Conservation (phyloP, 495 filamentous ascomycete species). For the Neurospora cerealis region DNA sequence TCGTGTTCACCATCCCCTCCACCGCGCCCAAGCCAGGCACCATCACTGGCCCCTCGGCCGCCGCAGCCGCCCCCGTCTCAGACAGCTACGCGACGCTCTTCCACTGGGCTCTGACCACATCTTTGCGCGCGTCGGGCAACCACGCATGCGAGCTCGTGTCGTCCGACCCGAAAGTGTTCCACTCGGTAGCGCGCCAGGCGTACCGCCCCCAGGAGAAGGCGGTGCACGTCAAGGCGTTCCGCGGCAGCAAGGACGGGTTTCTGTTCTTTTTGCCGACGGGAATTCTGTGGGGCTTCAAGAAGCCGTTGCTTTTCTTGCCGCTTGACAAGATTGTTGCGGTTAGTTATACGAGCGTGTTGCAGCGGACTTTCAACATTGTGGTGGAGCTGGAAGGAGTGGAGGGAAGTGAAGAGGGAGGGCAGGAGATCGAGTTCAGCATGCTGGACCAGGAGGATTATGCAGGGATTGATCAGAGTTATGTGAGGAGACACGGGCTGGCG, state of each 20-base stretch:
- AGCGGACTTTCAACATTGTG: slow-evolving; percentile 88
- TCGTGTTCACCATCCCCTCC: slow-evolving; percentile 76
- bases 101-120: slow-evolving; percentile 52
- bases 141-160: slow-evolving; percentile 50
- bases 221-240: slow-evolving; percentile 84
- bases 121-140: slow-evolving; percentile 42
- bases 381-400: slow-evolving; percentile 45
- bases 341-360: slow-evolving; percentile 81
- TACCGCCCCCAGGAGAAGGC: slow-evolving; percentile 84
- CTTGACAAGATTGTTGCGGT: slow-evolving; percentile 69
- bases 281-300: slow-evolving; percentile 92
- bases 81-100: slow-evolving; percentile 52
- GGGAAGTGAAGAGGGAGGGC: slow-evolving; percentile 32
- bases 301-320: slow-evolving; percentile 79
- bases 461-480: slow-evolving; percentile 69
- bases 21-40: slow-evolving; percentile 56
- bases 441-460: slow-evolving; percentile 75
- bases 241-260: slow-evolving; percentile 91
- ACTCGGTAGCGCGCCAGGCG: slow-evolving; percentile 64
- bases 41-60: slow-evolving; percentile 33
- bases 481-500: slow-evolving; percentile 70
- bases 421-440: slow-evolving; percentile 79
- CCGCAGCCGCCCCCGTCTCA: slow-evolving; percentile 43
- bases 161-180: slow-evolving; percentile 66
- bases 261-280: slow-evolving; percentile 81